Percentiles rank a stretch among this genome's conserved stretches.
Evolutionary conservation across 192 early-diverging fungal genomes (phyloP).

Genomic region (Umbelopsis sp.): DNA sequence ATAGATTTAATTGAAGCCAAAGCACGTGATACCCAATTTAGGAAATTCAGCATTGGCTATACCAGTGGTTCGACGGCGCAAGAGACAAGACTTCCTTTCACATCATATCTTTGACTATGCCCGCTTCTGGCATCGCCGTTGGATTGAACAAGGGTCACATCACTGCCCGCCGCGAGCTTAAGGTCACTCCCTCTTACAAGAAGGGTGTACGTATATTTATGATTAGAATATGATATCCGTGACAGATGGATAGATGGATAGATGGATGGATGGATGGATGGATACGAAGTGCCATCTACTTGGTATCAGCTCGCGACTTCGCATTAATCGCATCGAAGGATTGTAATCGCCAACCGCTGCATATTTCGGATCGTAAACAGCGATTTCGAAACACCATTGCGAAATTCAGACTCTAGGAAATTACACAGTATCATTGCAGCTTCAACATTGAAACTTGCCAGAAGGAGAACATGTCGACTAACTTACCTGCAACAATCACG

Average conservation of each 20-base stretch:
- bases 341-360: not conserved
- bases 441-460: too few relatives aligned
- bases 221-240: not conserved
- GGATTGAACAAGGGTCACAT: slow-evolving; percentile 94
- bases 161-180: slow-evolving; percentile 72
- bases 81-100: not conserved
- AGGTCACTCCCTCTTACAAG: slow-evolving; percentile 67
- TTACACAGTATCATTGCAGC: not conserved
- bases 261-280: slow-evolving; percentile 19
- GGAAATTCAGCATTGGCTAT: not conserved
- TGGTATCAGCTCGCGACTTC: not conserved
- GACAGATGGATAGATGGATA: slow-evolving; percentile 27
- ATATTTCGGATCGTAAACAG: not conserved
- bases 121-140: slow-evolving; percentile 72
- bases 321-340: not conserved
- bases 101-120: slow-evolving; percentile 13
- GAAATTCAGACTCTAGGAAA: not conserved
- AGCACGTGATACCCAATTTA: not conserved
- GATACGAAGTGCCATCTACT: too few relatives aligned
- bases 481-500: too few relatives aligned
- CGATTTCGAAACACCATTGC: not conserved
- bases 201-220: slow-evolving; percentile 74
- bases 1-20: too few relatives aligned
- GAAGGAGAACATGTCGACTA: too few relatives aligned
- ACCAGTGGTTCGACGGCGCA: too few relatives aligned